phyloP scores from a whole-genome alignment of 2,329 filamentous ascomycete species.

The Pyrenochaeta sp. region DNA sequence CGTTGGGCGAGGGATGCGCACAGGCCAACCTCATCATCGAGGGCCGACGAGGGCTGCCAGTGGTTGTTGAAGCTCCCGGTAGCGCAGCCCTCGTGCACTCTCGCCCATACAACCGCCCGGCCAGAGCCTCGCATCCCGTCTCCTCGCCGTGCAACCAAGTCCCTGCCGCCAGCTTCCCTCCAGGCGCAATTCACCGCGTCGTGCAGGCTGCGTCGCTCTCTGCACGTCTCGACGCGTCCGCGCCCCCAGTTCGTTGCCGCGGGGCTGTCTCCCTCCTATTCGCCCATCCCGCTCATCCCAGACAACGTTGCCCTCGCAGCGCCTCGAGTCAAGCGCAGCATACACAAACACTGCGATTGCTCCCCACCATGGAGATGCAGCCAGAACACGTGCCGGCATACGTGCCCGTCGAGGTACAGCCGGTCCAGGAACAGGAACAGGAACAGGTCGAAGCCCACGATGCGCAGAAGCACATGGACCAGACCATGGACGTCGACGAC shows the following conservation, averaged over 20 bases:
- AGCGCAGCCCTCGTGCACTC: too few species aligned
- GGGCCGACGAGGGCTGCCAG: too few species aligned
- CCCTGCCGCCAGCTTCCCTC: too few species aligned
- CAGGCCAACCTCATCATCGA: slow-evolving; percentile 4
- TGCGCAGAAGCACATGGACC: slow-evolving; percentile 44
- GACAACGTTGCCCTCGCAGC: slow-evolving; percentile 1
- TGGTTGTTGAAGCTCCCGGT: too few species aligned
- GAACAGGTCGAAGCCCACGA: slow-evolving; percentile 22
- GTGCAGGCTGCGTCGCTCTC: too few species aligned
- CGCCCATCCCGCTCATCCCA: slow-evolving; percentile 25
- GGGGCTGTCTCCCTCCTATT: slow-evolving; percentile 38
- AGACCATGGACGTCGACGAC: slow-evolving; percentile 53
- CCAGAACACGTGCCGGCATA: too few species aligned
- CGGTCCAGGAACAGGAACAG: slow-evolving; percentile 13
- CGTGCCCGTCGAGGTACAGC: too few species aligned
- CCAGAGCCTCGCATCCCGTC: too few species aligned
- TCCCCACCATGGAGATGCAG: slow-evolving; percentile 28
- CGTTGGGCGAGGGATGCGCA: slow-evolving; percentile 3
- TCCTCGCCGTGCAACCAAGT: too few species aligned
- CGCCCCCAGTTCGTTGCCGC: slow-evolving; percentile 29
- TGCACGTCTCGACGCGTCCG: slow-evolving; percentile 39
- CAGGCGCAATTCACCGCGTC: slow-evolving; percentile 1
- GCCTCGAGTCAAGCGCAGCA: slow-evolving; percentile 24
- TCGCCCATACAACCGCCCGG: too few species aligned
- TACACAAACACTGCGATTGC: slow-evolving; percentile 15